Conservation (phyloP, 352 stramenopile genomes). For the Phytophthora fragariae region DNA sequence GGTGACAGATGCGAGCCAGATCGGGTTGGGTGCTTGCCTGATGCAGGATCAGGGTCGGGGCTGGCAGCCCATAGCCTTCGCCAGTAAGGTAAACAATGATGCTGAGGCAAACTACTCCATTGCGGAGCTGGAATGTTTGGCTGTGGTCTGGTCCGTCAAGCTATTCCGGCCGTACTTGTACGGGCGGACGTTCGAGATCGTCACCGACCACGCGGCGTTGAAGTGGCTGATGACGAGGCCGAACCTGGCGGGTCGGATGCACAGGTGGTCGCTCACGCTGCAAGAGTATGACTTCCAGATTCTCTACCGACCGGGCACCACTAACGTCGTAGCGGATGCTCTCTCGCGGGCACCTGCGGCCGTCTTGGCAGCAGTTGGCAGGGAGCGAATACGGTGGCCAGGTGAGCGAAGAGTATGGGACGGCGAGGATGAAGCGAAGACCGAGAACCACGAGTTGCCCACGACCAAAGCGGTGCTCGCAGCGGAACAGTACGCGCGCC, state of each 20-base stretch:
- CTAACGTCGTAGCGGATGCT: too few relatives aligned
- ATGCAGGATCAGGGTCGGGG: slow-evolving; percentile 24
- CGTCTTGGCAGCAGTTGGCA: too few relatives aligned
- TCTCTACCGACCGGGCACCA: too few relatives aligned
- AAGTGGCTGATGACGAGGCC: too few relatives aligned
- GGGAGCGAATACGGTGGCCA: too few relatives aligned
- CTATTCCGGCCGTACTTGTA: slow-evolving; percentile 34
- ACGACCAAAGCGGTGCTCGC: not conserved
- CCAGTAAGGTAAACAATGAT: slow-evolving; percentile 21
- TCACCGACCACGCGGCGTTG: slow-evolving; percentile 25
- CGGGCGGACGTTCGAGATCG: slow-evolving; percentile 20
- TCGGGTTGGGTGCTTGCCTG: slow-evolving; percentile 19
- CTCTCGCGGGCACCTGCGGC: too few relatives aligned
- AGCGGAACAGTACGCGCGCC: not conserved
- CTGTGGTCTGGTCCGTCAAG: slow-evolving; percentile 32
- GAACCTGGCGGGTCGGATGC: too few relatives aligned
- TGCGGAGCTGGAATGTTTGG: slow-evolving; percentile 14
- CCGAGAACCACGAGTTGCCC: not conserved
- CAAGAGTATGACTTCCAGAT: too few relatives aligned
- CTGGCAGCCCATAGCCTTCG: slow-evolving; percentile 25
- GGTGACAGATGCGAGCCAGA: slow-evolving; percentile 31
- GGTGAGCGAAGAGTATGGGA: not conserved
- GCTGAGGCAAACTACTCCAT: slow-evolving; percentile 29
- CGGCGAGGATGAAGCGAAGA: not conserved
- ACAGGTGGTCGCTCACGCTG: too few relatives aligned